Percentiles rank a stretch among this genome's conserved stretches.
Conservation (phyloP, 2,329 filamentous ascomycete genomes). For the Tolypocladium ovalisporum region DNA sequence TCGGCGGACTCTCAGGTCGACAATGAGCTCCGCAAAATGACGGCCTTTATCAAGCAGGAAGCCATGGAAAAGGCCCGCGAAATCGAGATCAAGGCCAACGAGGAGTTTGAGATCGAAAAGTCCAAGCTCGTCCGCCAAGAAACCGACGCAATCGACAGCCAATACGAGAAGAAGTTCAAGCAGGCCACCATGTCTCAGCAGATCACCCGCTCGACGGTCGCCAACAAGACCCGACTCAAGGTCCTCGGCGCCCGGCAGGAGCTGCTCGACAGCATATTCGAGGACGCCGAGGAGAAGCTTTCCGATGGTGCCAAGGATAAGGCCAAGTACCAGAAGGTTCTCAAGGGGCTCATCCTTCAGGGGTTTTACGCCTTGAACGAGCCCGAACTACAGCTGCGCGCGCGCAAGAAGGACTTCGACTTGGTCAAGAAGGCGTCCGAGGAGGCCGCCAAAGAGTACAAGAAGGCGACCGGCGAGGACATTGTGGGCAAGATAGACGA, state of each 20-base stretch:
- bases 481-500: conserved; percentile 65
- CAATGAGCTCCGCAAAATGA: conserved; percentile 99
- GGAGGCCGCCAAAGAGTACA: conserved; percentile 71
- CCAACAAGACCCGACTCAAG: conserved; percentile 90
- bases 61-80: conserved; percentile 93
- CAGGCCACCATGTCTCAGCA: conserved; percentile 97
- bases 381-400: conserved; percentile 61
- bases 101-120: conserved; percentile 98
- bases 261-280: conserved; percentile 82
- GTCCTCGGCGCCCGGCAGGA: conserved; percentile 82
- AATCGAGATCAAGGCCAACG: conserved; percentile 96
- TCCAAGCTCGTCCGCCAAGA: conserved; percentile 96
- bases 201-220: conserved; percentile 89
- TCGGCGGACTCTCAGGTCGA: conserved; percentile 55
- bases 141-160: conserved; percentile 79
- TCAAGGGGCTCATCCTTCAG: conserved; percentile 79
- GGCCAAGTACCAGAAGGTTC: conserved; percentile 60
- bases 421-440: conserved; percentile 68
- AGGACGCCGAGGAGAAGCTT: conserved; percentile 65
- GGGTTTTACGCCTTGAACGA: conserved; percentile 83
- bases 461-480: conserved; percentile 63
- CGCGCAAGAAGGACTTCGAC: conserved; percentile 69
- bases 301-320: conserved; percentile 53
- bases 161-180: conserved; percentile 99
- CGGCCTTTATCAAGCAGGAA: conserved; percentile 98